Conservation (phyloP, 176 grass and related monocot species). For the Cymbopogon citratus region DNA sequence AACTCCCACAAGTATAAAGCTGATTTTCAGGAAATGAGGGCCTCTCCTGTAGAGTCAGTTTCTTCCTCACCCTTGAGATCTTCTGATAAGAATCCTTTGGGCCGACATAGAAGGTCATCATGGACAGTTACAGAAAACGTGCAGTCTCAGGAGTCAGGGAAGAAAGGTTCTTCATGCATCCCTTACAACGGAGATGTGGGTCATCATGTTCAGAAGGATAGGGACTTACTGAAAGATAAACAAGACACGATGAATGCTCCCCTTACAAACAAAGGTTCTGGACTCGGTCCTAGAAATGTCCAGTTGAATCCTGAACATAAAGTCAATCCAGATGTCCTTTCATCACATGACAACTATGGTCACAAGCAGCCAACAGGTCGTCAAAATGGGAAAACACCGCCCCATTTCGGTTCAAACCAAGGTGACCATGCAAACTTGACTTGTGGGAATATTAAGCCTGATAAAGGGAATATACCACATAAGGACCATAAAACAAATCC, state of each 20-base stretch:
- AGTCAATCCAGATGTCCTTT: not conserved
- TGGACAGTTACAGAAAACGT: constrained; percentile 24
- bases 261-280: constrained; percentile 23
- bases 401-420: constrained; percentile 23
- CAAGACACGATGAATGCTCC: constrained; percentile 19
- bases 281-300: constrained; percentile 11
- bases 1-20: constrained; percentile 54
- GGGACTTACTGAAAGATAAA: constrained; percentile 26
- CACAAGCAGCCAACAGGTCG: constrained; percentile 10
- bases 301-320: constrained; percentile 24
- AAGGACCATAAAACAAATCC: constrained; percentile 35
- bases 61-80: constrained; percentile 63
- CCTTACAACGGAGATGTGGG: constrained; percentile 10
- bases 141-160: constrained; percentile 28
- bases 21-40: constrained; percentile 43
- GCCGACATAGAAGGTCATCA: constrained; percentile 32
- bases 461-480: constrained; percentile 25
- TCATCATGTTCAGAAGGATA: constrained; percentile 24
- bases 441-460: constrained; percentile 30
- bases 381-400: constrained; percentile 19
- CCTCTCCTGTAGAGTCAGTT: constrained; percentile 78
- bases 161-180: constrained; percentile 18
- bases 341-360: constrained; percentile 9
- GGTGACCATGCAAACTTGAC: constrained; percentile 18
- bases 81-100: constrained; percentile 26